phyloP scores from a whole-genome alignment of 345 rosid genomes.

The Brassica napus region Da-Ae NC_063435.1:1955001-1955500 shows the following conservation, averaged over 20 bases:
- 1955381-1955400: no score
- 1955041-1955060: neutral
- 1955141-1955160: conserved; percentile 42
- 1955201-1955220: conserved; percentile 16
- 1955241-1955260: neutral
- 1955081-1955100: neutral
- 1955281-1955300: neutral
- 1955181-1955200: conserved; percentile 29
- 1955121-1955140: conserved; percentile 15
- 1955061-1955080: conserved; percentile 1
- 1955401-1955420: no score
- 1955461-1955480: no score
- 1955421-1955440: no score
- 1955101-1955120: neutral
- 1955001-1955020: neutral
- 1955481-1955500: no score
- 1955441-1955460: no score
- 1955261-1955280: neutral
- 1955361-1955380: no score
- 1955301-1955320: neutral
- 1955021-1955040: neutral
- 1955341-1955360: no score
- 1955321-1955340: no score
- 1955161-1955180: conserved; percentile 33
- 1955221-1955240: neutral